Conservation (phyloP, 495 filamentous ascomycete genomes). For the Tricharina praecox region DNA sequence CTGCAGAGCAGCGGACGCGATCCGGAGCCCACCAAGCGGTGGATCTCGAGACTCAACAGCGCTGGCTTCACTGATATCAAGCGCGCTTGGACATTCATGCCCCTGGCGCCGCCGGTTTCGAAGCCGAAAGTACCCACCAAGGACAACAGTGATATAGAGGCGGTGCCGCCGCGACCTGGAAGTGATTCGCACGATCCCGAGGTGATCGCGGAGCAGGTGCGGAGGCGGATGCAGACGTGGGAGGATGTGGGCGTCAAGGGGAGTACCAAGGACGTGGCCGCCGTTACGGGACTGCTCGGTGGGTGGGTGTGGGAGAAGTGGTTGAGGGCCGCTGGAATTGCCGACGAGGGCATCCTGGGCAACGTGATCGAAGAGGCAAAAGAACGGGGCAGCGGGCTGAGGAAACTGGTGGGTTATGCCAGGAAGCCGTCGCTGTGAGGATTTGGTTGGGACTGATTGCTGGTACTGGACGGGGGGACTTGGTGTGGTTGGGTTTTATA, state of each 20-base stretch:
- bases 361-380: slow-evolving; percentile 72
- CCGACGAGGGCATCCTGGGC: slow-evolving; percentile 50
- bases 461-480: too few relatives aligned
- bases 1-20: slow-evolving; percentile 81
- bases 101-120: slow-evolving; percentile 48
- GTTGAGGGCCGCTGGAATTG: slow-evolving; percentile 49
- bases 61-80: slow-evolving; percentile 63
- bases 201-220: slow-evolving; percentile 27
- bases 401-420: slow-evolving; percentile 71
- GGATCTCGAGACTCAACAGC: slow-evolving; percentile 53
- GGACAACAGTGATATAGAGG: slow-evolving; percentile 8
- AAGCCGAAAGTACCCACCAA: slow-evolving; percentile 39
- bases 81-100: slow-evolving; percentile 77
- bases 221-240: slow-evolving; percentile 17
- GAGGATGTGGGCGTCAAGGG: slow-evolving; percentile 42
- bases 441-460: neutral
- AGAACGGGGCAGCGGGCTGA: slow-evolving; percentile 63
- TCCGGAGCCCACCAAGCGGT: slow-evolving; percentile 59
- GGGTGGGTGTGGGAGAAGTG: slow-evolving; percentile 94
- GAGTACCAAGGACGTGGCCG: slow-evolving; percentile 54
- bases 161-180: slow-evolving; percentile 32
- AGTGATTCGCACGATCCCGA: slow-evolving; percentile 35
- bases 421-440: slow-evolving; percentile 46
- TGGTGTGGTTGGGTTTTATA: too few relatives aligned
- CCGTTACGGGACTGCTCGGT: slow-evolving; percentile 63